Conservation (phyloP, 2,329 filamentous ascomycete species). For the Colletotrichum cereale region DNA sequence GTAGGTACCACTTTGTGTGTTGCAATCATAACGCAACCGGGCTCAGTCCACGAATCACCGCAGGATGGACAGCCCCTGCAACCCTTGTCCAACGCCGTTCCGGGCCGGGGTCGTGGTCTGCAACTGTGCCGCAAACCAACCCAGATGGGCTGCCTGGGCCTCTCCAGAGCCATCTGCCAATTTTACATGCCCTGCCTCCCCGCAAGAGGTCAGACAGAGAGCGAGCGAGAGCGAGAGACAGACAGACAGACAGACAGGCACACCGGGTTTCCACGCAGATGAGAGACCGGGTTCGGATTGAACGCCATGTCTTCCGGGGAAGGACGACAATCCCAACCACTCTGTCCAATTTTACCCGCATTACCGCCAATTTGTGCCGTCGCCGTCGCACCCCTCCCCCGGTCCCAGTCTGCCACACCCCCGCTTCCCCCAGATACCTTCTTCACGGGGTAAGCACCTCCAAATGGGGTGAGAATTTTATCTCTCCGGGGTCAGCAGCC, state of each 20-base stretch:
- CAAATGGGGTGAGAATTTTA: conserved; percentile 31
- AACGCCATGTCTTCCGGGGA: conserved; percentile 8
- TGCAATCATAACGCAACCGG: neutral
- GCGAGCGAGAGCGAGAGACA: neutral
- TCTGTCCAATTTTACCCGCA: conserved; percentile 43
- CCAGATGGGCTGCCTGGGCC: conserved; percentile 9
- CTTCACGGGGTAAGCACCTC: conserved; percentile 28
- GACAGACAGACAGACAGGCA: neutral
- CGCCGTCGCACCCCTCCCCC: conserved; percentile 26
- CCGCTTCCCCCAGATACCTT: conserved; percentile 27
- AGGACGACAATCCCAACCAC: conserved; percentile 34
- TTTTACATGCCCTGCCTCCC: conserved; percentile 16
- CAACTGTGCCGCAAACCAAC: conserved; percentile 27
- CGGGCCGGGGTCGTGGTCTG: conserved; percentile 21
- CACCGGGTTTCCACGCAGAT: conserved; percentile 6
- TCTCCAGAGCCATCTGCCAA: conserved; percentile 17
- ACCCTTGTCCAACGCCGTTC: conserved; percentile 15
- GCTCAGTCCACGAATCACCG: conserved; percentile 27
- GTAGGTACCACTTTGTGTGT: neutral
- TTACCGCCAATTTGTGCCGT: conserved; percentile 37
- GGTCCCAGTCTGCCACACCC: conserved; percentile 39
- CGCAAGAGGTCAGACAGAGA: conserved; percentile 23
- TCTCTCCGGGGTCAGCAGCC: conserved; percentile 34
- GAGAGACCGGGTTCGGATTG: conserved; percentile 12
- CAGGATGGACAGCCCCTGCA: neutral